phyloP scores from a whole-genome alignment of 1,284 basidiomycete species.

The Lignosus rhinocerotis region DNA sequence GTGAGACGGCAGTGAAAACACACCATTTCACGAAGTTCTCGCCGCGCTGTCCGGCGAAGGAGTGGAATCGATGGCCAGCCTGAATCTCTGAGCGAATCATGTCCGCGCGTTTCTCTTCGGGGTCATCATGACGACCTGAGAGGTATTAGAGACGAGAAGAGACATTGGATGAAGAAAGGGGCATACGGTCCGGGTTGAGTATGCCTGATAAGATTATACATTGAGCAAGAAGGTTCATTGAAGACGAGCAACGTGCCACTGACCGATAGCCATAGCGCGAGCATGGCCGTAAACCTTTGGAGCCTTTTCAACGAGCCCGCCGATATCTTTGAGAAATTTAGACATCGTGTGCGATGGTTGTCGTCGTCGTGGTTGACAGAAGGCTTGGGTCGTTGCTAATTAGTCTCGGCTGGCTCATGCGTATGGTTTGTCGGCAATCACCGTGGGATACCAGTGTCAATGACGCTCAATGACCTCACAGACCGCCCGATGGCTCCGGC shows the following conservation, averaged over 20 bases:
- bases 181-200: conserved; percentile 57
- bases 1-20: conserved; percentile 19
- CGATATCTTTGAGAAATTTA: conserved; percentile 26
- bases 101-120: conserved; percentile 68
- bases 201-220: conserved; percentile 41
- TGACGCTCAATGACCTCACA: too few species aligned
- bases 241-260: neutral
- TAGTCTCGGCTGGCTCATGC: neutral
- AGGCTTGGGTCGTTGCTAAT: neutral
- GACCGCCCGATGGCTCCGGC: too few species aligned
- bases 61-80: conserved; percentile 78
- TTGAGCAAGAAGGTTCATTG: neutral
- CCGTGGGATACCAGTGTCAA: conserved; percentile 1
- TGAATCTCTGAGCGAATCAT: conserved; percentile 70
- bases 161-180: neutral
- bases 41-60: conserved; percentile 73
- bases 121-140: conserved; percentile 74
- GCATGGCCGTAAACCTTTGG: conserved; percentile 33
- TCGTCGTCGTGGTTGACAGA: conserved; percentile 3
- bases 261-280: conserved; percentile 30
- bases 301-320: conserved; percentile 28
- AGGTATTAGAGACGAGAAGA: neutral
- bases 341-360: conserved; percentile 21
- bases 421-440: neutral
- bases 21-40: conserved; percentile 87